Base-by-base conservation (phyloP, 306 rosid species). In the Cicer judaicum region DNA sequence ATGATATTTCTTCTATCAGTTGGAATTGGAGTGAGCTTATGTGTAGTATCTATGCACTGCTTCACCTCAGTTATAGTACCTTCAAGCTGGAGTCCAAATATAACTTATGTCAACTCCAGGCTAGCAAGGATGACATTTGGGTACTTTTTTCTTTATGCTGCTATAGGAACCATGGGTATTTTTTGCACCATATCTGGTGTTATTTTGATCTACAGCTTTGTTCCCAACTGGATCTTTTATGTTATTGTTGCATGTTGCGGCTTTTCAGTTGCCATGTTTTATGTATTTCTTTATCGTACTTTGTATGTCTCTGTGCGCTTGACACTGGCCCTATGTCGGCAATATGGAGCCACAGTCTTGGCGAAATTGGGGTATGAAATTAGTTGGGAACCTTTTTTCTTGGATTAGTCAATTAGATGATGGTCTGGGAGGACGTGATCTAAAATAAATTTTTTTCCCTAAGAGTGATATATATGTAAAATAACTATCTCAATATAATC, bases 1-100 rank as follows among this genome's bases (percentile, higher is more conserved):
- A 6, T 6, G 44, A 73, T 73, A 12, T 73, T 73, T 34, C 3
- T 34, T 8, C 12, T 73, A 7, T 73, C 78, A 14, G 39, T 60
- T 14, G 70, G 19, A 6, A 8, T 47, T 8, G 55, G 70, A 46
- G 14, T 46, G 29, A 60, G 52, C 49, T 46, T 24, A 7, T 61
- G 70, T 10, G 41, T 40, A 8, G 2, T 50, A 24, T 73, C 70
- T 1, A 14, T 73, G 52, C 13, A 29, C 19, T 7, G 47, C 48
- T 47, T 7, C 29, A 40, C 52, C 2, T 46, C 78, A 16, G 44
- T 56, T 56, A 24, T 72, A 21, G 43, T 73, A 19, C 47, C 49
- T 29, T 60, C 70, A 73, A 73, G 12, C 44, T 60, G 42, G 9
- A 24, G 21, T 8, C 10, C n/a, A 61, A 19, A 6, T 5, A n/a